Evolutionary conservation across 768 basidiomycete genomes (phyloP), one percentile per base, ranked within the genome.

Genomic region (Kwoniella mangroviensis): DNA sequence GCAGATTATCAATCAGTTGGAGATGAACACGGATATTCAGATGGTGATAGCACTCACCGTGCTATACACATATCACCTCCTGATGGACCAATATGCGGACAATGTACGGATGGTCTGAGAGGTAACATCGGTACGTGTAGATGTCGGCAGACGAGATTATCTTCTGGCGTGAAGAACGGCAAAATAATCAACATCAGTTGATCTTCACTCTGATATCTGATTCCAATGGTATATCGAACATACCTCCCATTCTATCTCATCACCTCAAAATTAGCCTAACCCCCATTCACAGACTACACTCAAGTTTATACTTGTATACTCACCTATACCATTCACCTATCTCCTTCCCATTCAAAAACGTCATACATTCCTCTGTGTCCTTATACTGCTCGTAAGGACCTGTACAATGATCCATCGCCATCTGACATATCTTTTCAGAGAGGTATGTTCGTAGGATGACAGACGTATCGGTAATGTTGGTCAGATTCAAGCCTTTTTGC

Each of bases 1-100:
- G 9, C 34, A 34, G 9, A 34, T 0, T 7, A 34, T 0, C 1
- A 4, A 34, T 34, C 34, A 34, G 34, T 34, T 5, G 6, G 34
- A 34, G 34, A 34, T 34, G 34, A 34, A 7, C 34, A 34, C 34
- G 34, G 34, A 34, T 34, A 1, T 34, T 21, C 21, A 9, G 55
- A 15, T 26, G 15, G 15, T 24, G 57, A 34, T 59, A 17, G 0
- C 19, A 49, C 65, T 54, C 21, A 66, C 65, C 65, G 65, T 6
- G 34, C 9, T 43, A 55, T 73, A 68, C 77, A 78, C 68, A 75
- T 72, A 56, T 69, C 70, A 4, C 77, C 75, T 11, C 77, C 77
- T 9, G 73, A 34, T 0, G 70, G 69, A 55, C 74, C 74, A 5
- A 75, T 45, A 52, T 73, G 69, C 3, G 73, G 61, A 62, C 77